Base-by-base conservation (phyloP, 345 rosid genomes). In the Mallotus nudiflorus region DNA sequence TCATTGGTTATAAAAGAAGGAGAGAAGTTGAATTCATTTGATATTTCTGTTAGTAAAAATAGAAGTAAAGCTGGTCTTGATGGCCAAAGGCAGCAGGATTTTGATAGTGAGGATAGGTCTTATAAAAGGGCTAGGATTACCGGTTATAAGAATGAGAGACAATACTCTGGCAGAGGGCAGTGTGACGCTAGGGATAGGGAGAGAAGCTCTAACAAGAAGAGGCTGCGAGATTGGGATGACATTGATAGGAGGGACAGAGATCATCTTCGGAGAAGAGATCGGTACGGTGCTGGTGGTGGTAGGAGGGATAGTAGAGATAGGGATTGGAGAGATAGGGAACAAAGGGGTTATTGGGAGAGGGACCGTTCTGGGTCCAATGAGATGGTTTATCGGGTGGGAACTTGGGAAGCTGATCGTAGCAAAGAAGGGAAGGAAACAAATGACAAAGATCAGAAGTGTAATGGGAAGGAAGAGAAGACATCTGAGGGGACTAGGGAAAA, bases 331-430 rank as follows among this genome's bases (percentile, higher is more conserved):
- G 89, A 83, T 59, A 85, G 86, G 66, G 97, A 92, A 68, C 68
- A 71, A 3, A 89, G 83, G 65, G 97, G 99, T 69, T 95, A 91
- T 57, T 95, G 97, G 99, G 99, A 90, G 87, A 92, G 97, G 86
- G 99, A 90, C 63, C 84, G 84, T 31, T 72, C 69, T 1, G 95
- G 92, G 51, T 84, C 91, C 52, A 81, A 82, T 80, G 97, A 85
- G 55, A 79, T 95, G 81, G 84, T 95, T 81, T 95, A 80, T 59
- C 85, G 96, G 31, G 11, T 67, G 31, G 99, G 99, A 45, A 58
- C 84, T 67, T 95, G 99, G 99, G 97, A 95, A 77, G 86, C 83
- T 72, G 93, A 86, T 54, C 88, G 75, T 6, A 69, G 62, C 42
- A 82, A 77, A 60, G 91, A 84, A 69, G 87, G 74, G 46, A 88